Evolutionary conservation across 345 rosid species (phyloP), one percentile per base, ranked within the genome.

Genomic region (Syzygium aqueum): DNA sequence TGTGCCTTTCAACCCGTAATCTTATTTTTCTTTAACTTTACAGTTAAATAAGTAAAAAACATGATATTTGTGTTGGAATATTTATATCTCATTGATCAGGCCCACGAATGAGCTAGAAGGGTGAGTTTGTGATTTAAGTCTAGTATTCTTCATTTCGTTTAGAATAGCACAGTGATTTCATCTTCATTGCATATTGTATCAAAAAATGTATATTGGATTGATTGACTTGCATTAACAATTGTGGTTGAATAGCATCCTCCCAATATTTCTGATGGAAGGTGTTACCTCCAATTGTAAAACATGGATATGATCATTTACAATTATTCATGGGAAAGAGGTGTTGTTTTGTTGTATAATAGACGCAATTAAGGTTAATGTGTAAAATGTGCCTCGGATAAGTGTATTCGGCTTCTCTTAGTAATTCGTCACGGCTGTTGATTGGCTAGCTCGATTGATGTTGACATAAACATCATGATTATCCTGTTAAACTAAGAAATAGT

Each of bases 71-170:
- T 33, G 37, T 90, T 96, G 96, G 99, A 98, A 88, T 96, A 98
- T 90, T 96, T 99, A 6, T 93, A 96, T 90, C 97, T 98, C 84
- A 88, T 98, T 85, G 99, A 98, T 85, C 93, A 95, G 65, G 99
- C 99, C 86, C 90, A 92, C 91, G 98, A 96, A 90, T 96, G 96
- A 96, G 99, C 99, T 25, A 95, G 91, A 91, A 92, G 91, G 94
- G 99, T 98, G 89, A 89, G 96, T 84, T 54, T 87, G 23, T 88
- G 80, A 33, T 59, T 30, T 23, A 40, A 73, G 15, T 50, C 43
- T 65, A 33, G 53, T 80, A 8, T 53, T 30, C 14, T 56, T 53
- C 53, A 56, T 53, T 17, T 13, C 6, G 51, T 21, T 54, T 23
- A 19, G 52, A 77, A 9, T 21, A 7, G 53, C 54, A 46, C 22